Evolutionary conservation across 106 monocot species (phyloP).

Genomic region (Platanthera zijinensis): DNA sequence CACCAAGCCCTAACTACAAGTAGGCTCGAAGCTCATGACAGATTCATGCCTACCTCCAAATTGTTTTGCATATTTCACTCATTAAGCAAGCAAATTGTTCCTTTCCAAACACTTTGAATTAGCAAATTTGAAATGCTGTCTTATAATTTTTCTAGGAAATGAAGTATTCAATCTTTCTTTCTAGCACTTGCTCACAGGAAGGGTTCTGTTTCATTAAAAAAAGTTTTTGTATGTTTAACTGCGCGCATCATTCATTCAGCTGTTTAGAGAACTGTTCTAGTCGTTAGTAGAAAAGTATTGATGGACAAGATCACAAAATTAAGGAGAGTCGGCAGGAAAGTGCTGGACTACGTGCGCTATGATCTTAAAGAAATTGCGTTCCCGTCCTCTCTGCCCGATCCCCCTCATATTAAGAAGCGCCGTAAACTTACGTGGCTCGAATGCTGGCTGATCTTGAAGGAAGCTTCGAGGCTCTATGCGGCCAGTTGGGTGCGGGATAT

Average conservation of each 20-base stretch:
- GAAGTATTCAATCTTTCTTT: not conserved
- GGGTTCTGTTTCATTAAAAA: not conserved
- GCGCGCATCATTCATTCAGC: not conserved
- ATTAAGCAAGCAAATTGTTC: no score
- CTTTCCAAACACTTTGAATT: no score
- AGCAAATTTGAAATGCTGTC: no score
- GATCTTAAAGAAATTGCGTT: constrained; percentile 96
- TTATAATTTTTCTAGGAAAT: not conserved
- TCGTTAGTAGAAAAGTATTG: not conserved
- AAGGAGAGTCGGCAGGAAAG: constrained; percentile 42
- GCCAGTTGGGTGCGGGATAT: constrained; percentile 76
- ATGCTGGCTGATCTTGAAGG: constrained; percentile 49
- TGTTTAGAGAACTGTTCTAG: not conserved
- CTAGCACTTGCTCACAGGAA: not conserved
- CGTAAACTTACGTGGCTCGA: constrained; percentile 57
- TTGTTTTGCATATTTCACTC: no score
- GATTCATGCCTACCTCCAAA: no score
- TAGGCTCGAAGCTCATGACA: no score
- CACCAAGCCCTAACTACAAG: no score
- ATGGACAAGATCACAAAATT: constrained; percentile 37
- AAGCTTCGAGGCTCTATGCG: constrained; percentile 70
- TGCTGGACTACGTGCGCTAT: constrained; percentile 63
- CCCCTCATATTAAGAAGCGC: constrained; percentile 41
- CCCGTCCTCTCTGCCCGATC: constrained; percentile 83
- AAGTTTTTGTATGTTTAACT: not conserved